phyloP scores from a whole-genome alignment of 495 filamentous ascomycete species.

The Podospora comata region DNA sequence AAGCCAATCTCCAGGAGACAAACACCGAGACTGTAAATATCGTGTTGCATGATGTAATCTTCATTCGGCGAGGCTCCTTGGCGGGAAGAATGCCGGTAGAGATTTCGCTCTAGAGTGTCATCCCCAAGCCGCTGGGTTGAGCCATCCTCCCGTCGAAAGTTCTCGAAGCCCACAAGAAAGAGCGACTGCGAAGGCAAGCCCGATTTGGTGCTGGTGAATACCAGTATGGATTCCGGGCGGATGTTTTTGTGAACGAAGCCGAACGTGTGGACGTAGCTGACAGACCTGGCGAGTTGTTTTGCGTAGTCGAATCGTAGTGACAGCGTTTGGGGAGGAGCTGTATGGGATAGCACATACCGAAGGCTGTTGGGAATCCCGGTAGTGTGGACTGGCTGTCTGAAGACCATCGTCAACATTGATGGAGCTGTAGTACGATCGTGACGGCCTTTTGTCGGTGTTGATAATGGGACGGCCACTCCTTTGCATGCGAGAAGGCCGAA shows the following conservation, averaged over 20 bases:
- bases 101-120: conserved; percentile 40
- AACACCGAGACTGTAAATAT: conserved; percentile 62
- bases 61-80: conserved; percentile 42
- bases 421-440: neutral
- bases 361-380: neutral
- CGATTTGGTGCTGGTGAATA: conserved; percentile 28
- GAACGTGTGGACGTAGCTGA: conserved; percentile 51
- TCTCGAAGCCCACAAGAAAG: conserved; percentile 53
- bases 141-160: conserved; percentile 36
- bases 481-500: conserved; percentile 52
- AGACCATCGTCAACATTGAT: neutral
- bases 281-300: conserved; percentile 9
- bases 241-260: conserved; percentile 59
- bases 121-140: conserved; percentile 33
- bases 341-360: neutral
- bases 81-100: conserved; percentile 56
- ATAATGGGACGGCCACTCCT: conserved; percentile 26
- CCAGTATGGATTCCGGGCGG: conserved; percentile 51
- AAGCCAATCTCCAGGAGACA: conserved; percentile 59
- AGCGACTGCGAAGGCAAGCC: conserved; percentile 7
- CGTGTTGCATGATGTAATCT: conserved; percentile 55
- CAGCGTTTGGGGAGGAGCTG: neutral
- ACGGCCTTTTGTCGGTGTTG: neutral
- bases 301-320: neutral
- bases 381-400: neutral